Base-by-base conservation (phyloP, 345 rosid species). In the Cochlearia excelsa region DNA sequence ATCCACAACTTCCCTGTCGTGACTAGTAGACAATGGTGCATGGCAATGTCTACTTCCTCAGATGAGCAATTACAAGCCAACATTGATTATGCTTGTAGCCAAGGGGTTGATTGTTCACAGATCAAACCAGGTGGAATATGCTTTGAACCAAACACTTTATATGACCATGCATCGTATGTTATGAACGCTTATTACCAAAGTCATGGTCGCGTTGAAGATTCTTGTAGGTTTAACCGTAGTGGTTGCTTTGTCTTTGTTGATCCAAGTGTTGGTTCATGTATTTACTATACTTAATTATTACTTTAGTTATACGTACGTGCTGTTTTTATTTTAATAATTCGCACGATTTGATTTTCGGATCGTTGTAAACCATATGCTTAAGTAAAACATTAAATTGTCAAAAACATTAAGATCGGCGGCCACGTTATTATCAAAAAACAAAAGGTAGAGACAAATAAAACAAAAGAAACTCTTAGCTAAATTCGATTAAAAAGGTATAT, bases 21-120 rank as follows among this genome's bases (percentile, higher is more conserved):
- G 23, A 16, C 23, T 16, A 16, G 23, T 16, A 16, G 23, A 16
- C 23, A 16, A 33, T 33, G 35, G 35, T 33, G 35, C 5, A 5
- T 33, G 35, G 35, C 35, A 33, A 33, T 33, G 35, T 5, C 35
- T 3, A 33, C 35, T 16, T 16, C 23, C 23, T 16, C 23, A 16
- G 35, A 33, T 33, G 35, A 33, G 5, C 35, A 66, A n/a, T 30
- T 67, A 44, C 59, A 51, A 42, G 43, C 31, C 6, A 67, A 9
- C 59, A 58, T 67, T 50, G 54, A 67, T 3, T 67, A 53, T 59
- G 43, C 28, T n/a, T 67, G 71, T 35, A 51, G 65, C 57, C 2
- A 2, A 26, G 7, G 65, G 46, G n/a, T 31, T 6, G 30, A 66
- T 27, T 66, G 71, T 26, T 6, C 51, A 57, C 26, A 35, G 26